Conservation (phyloP, 768 basidiomycete genomes). For the Lepiota venenata region DNA sequence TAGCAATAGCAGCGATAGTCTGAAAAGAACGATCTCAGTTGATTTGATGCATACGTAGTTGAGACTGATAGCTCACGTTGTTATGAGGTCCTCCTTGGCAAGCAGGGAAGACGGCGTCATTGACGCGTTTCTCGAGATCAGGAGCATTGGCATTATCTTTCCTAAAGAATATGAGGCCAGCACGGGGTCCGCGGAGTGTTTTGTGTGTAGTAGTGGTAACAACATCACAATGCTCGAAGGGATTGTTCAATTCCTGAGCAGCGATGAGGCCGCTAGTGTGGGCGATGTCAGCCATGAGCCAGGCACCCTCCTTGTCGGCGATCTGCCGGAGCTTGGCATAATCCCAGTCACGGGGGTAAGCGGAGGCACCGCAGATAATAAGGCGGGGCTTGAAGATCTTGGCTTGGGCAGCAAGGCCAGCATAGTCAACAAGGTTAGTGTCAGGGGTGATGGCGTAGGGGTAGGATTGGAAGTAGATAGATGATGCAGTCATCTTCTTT, state of each 20-base stretch:
- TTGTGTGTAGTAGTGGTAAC: conserved; percentile 99
- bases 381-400: conserved; percentile 94
- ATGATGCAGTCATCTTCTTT: conserved; percentile 99
- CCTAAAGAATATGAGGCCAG: conserved; percentile 98
- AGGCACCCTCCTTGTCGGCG: conserved; percentile 86
- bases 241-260: conserved; percentile 83
- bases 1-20: conserved; percentile 96
- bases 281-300: conserved; percentile 95
- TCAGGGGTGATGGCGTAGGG: conserved; percentile 84
- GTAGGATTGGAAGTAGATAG: conserved; percentile 99
- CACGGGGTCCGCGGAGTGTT: conserved; percentile 96
- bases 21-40: conserved; percentile 22
- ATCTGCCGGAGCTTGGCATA: conserved; percentile 79
- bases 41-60: neutral
- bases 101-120: conserved; percentile 98
- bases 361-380: conserved; percentile 96
- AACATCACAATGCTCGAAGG: conserved; percentile 95
- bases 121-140: conserved; percentile 95
- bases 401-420: conserved; percentile 74
- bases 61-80: conserved; percentile 55
- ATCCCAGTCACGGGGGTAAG: conserved; percentile 99
- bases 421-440: conserved; percentile 90
- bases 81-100: conserved; percentile 99
- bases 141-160: conserved; percentile 78
- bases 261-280: conserved; percentile 96